These are phyloP conservation scores for Xylogone sp. DNA, from an alignment of 2,329 filamentous ascomycete species.

Conservation along the genomic window DNA sequence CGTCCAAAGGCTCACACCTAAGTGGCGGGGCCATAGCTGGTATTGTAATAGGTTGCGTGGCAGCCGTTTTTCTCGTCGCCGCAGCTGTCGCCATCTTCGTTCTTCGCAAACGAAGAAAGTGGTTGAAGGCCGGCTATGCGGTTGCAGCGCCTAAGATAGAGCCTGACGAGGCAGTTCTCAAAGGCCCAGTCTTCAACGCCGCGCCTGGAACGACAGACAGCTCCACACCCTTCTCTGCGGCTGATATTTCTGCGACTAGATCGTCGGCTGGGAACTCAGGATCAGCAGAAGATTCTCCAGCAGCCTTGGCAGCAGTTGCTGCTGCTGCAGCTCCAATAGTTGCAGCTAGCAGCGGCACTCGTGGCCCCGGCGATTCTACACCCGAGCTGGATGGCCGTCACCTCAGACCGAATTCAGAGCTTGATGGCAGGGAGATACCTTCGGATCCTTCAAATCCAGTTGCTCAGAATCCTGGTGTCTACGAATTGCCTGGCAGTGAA, in stretches of 20 bases:
- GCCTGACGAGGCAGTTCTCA: not conserved
- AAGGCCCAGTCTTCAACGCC: not conserved
- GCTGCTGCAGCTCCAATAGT: not conserved
- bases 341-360: not conserved
- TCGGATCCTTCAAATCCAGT: not conserved
- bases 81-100: conserved; percentile 7
- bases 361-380: not conserved
- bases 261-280: not conserved
- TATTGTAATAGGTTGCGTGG: conserved; percentile 11
- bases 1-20: conserved; percentile 2
- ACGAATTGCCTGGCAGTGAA: not conserved
- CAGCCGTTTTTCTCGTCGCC: conserved; percentile 2
- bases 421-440: not conserved
- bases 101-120: conserved; percentile 4
- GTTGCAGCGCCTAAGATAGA: not conserved
- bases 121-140: not conserved
- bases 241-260: not conserved
- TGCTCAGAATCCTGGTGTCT: not conserved
- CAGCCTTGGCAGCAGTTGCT: not conserved
- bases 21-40: conserved; percentile 15
- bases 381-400: not conserved
- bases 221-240: not conserved
- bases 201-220: not conserved
- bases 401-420: not conserved
- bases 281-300: not conserved